Evolutionary conservation across 208 protist genomes (phyloP).

Genomic region (Polymyxa betae): DNA sequence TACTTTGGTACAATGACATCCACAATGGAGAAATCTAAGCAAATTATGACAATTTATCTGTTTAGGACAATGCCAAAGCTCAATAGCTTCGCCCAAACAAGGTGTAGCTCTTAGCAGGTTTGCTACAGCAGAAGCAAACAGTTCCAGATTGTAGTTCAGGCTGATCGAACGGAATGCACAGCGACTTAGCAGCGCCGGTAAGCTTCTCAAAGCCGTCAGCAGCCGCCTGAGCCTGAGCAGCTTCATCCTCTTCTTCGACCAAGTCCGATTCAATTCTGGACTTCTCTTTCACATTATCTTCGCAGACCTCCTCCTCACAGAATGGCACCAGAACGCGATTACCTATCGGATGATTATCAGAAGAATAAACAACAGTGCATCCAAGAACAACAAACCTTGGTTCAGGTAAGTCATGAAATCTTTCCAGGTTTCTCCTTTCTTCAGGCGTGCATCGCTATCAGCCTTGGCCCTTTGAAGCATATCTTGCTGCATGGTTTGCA

Average conservation of each 20-base stretch:
- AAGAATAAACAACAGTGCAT: background rate
- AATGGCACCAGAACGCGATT: conserved; percentile 61
- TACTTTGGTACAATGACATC: too few species aligned
- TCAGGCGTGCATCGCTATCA: conserved; percentile 20
- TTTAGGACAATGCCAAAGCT: background rate
- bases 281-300: conserved; percentile 62
- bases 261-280: conserved; percentile 62
- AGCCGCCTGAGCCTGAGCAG: background rate
- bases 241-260: conserved; percentile 18
- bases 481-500: conserved; percentile 62
- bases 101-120: conserved; percentile 67
- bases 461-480: conserved; percentile 56
- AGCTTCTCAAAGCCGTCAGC: conserved; percentile 11
- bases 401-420: conserved; percentile 59
- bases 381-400: conserved; percentile 5
- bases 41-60: too few species aligned
- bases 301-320: conserved; percentile 64
- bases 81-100: conserved; percentile 67
- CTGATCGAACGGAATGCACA: conserved; percentile 71
- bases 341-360: conserved; percentile 6
- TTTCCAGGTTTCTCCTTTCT: conserved; percentile 55
- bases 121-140: conserved; percentile 61
- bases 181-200: conserved; percentile 65
- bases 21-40: too few species aligned
- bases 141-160: conserved; percentile 61